Evolutionary conservation across 2,329 filamentous ascomycete species (phyloP).

Genomic region (Sodiomyces alkalinus): DNA sequence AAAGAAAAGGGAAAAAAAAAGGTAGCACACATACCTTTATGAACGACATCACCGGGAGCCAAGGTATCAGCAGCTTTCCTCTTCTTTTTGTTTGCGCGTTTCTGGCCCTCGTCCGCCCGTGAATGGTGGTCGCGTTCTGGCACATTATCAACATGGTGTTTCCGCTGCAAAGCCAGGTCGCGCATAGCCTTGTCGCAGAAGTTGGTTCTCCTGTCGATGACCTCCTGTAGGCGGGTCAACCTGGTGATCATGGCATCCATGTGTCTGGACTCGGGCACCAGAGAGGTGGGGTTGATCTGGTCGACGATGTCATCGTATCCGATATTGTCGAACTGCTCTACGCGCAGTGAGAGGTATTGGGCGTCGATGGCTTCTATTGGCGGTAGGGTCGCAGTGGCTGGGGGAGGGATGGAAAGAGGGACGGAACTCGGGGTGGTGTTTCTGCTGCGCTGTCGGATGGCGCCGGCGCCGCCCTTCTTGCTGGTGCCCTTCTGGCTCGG

Average conservation of each 20-base stretch:
- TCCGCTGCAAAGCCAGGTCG: slow-evolving; percentile 48
- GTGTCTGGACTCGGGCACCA: slow-evolving; percentile 47
- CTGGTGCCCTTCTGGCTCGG: slow-evolving; percentile 46
- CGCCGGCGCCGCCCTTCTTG: slow-evolving; percentile 46
- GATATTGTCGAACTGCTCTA: slow-evolving; percentile 41
- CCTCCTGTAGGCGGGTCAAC: slow-evolving; percentile 47
- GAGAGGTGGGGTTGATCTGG: slow-evolving; percentile 36
- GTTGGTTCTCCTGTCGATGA: slow-evolving; percentile 50
- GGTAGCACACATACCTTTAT: slow-evolving; percentile 13
- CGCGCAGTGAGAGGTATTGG: slow-evolving; percentile 51
- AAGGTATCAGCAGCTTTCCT: slow-evolving; percentile 53
- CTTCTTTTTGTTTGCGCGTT: slow-evolving; percentile 57
- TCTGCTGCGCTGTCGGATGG: slow-evolving; percentile 54
- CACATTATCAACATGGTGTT: slow-evolving; percentile 42
- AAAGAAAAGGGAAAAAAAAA: background rate
- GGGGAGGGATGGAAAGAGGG: too few relatives aligned
- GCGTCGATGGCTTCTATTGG: slow-evolving; percentile 41
- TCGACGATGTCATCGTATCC: slow-evolving; percentile 59
- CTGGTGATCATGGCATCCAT: slow-evolving; percentile 48
- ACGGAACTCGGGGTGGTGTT: slow-evolving; percentile 59
- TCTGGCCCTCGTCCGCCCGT: slow-evolving; percentile 33
- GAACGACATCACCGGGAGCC: slow-evolving; percentile 34
- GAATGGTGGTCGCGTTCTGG: slow-evolving; percentile 28
- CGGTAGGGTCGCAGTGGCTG: slow-evolving; percentile 36
- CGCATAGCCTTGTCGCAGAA: slow-evolving; percentile 63